Evolutionary conservation across 176 grass and related monocot species (phyloP).

Genomic region (Elymus sibiricus): DNA sequence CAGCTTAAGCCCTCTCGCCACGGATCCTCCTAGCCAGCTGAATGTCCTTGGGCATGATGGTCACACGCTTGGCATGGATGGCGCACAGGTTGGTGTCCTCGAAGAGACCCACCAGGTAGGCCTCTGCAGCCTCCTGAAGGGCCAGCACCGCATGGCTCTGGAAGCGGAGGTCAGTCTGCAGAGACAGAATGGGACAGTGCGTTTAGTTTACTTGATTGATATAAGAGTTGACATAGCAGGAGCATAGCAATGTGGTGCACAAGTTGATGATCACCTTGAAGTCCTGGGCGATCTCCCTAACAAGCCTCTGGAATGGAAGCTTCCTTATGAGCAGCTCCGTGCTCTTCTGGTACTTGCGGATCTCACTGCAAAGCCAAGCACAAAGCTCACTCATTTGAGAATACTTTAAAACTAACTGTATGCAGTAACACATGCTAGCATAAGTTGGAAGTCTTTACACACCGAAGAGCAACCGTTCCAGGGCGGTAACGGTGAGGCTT

Average conservation of each 20-base stretch:
- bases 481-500: conserved; percentile 75
- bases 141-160: conserved; percentile 66
- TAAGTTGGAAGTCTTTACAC: background rate
- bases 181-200: background rate
- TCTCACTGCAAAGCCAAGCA: conserved; percentile 38
- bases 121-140: conserved; percentile 63
- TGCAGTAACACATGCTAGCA: background rate
- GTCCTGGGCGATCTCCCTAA: conserved; percentile 73
- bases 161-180: conserved; percentile 73
- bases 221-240: background rate
- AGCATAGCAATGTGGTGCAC: background rate
- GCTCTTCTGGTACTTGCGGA: conserved; percentile 71
- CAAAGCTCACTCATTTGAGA: background rate
- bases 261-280: conserved; percentile 46
- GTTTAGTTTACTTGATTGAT: background rate
- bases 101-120: conserved; percentile 58
- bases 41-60: conserved; percentile 80
- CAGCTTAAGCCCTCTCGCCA: conserved; percentile 57
- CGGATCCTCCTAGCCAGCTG: conserved; percentile 69
- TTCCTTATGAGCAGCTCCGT: conserved; percentile 65
- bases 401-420: background rate
- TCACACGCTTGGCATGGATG: conserved; percentile 68
- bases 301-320: conserved; percentile 76
- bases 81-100: conserved; percentile 73
- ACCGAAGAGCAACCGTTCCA: conserved; percentile 70